Percentiles rank a stretch among this genome's conserved stretches.
Evolutionary conservation across 441 rosid species (phyloP).

Genomic region (Brassica balearica): DNA sequence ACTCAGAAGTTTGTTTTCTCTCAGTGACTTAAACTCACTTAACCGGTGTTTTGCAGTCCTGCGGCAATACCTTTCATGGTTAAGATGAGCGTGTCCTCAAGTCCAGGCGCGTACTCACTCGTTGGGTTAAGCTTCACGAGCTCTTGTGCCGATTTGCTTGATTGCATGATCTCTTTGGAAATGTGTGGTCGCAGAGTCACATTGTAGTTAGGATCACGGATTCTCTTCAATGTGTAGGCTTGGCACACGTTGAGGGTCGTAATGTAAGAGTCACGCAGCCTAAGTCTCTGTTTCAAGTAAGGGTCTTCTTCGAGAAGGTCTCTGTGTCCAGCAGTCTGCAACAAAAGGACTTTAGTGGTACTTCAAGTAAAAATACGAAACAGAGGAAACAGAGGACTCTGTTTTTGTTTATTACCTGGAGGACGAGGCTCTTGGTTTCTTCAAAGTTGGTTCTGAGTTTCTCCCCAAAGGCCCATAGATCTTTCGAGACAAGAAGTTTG

Average conservation of each 20-base stretch:
- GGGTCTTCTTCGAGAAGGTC: slow-evolving; percentile 96
- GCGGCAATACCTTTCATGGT: slow-evolving; percentile 99
- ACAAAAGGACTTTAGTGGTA: not conserved
- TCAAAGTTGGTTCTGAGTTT: slow-evolving; percentile 67
- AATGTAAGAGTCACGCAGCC: slow-evolving; percentile 88
- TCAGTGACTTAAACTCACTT: slow-evolving; percentile 9
- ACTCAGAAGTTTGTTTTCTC: not conserved
- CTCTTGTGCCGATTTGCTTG: slow-evolving; percentile 72
- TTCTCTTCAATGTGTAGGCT: slow-evolving; percentile 87
- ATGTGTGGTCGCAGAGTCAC: slow-evolving; percentile 78
- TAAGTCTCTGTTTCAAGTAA: slow-evolving; percentile 87
- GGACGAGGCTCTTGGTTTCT: slow-evolving; percentile 78
- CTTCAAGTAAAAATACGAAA: too few species aligned
- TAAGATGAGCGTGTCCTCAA: slow-evolving; percentile 94
- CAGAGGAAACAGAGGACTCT: too few species aligned
- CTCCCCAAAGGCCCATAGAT: slow-evolving; percentile 75
- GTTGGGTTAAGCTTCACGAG: slow-evolving; percentile 78
- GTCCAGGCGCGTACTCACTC: slow-evolving; percentile 89
- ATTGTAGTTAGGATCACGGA: slow-evolving; percentile 80
- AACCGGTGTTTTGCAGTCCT: slow-evolving; percentile 95
- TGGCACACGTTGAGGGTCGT: slow-evolving; percentile 92
- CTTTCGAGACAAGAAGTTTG: slow-evolving; percentile 81
- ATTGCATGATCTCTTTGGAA: slow-evolving; percentile 68
- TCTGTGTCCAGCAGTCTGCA: slow-evolving; percentile 83
- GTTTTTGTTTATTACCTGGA: slow-evolving; percentile 55